phyloP scores from a whole-genome alignment of 139 green algal species.

The Tetraselmis striata region DNA sequence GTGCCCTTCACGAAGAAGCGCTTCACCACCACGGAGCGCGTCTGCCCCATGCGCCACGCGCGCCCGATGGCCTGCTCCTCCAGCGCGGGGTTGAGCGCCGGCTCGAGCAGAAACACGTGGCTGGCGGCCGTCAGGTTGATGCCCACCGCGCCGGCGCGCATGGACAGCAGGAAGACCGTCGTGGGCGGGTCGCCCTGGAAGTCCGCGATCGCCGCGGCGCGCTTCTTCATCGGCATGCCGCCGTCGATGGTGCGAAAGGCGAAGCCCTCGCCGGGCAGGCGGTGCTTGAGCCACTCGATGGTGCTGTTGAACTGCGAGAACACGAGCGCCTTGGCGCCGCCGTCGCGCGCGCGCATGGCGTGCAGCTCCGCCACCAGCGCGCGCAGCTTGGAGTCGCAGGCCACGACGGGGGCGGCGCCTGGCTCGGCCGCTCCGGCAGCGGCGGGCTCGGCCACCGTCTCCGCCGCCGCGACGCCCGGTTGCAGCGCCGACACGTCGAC shows the following conservation, averaged over 20 bases:
- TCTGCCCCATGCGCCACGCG: slow-evolving; percentile 73
- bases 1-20: slow-evolving; percentile 56
- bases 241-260: slow-evolving; percentile 48
- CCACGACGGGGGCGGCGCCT: background rate
- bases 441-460: background rate
- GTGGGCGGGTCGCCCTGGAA: slow-evolving; percentile 69
- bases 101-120: slow-evolving; percentile 68
- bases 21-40: slow-evolving; percentile 51
- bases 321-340: slow-evolving; percentile 60
- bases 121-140: slow-evolving; percentile 69
- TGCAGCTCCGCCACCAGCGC: slow-evolving; percentile 50
- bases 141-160: slow-evolving; percentile 42
- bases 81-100: slow-evolving; percentile 68
- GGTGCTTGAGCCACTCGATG: slow-evolving; percentile 52
- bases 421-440: slow-evolving; percentile 15
- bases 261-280: slow-evolving; percentile 45
- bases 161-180: slow-evolving; percentile 65
- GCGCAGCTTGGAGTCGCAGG: slow-evolving; percentile 53
- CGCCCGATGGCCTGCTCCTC: slow-evolving; percentile 70
- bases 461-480: background rate
- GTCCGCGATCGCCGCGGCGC: slow-evolving; percentile 45
- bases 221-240: slow-evolving; percentile 53
- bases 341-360: slow-evolving; percentile 47
- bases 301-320: slow-evolving; percentile 61
- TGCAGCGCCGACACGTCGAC: slow-evolving; percentile 16